phyloP scores from a whole-genome alignment of 2,329 filamentous ascomycete species.

The Fusarium begoniae region DNA sequence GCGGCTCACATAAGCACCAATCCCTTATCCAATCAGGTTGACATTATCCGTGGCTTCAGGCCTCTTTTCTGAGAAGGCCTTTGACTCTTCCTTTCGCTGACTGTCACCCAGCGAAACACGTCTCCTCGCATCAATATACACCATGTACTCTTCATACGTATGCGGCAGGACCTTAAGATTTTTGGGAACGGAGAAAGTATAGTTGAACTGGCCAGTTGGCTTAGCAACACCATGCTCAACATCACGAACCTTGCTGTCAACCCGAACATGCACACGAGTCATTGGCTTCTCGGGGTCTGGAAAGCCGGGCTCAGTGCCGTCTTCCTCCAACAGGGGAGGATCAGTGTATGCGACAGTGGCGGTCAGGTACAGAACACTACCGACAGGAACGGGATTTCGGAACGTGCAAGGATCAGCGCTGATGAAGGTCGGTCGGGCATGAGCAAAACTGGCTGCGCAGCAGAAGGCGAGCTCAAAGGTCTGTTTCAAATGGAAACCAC shows the following conservation, averaged over 20 bases:
- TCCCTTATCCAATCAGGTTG: slow-evolving; percentile 30
- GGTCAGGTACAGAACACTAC: slow-evolving; percentile 43
- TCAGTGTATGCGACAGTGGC: slow-evolving; percentile 45
- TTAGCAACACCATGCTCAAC: slow-evolving; percentile 45
- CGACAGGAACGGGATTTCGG: slow-evolving; percentile 44
- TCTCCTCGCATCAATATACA: slow-evolving; percentile 44
- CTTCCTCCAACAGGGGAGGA: slow-evolving; percentile 43
- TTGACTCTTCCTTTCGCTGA: slow-evolving; percentile 29
- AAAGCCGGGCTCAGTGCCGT: slow-evolving; percentile 38
- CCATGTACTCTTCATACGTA: slow-evolving; percentile 46
- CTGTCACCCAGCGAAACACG: slow-evolving; percentile 39
- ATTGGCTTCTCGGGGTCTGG: slow-evolving; percentile 35
- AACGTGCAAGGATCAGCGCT: slow-evolving; percentile 45
- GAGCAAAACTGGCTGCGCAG: slow-evolving; percentile 45
- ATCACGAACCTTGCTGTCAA: slow-evolving; percentile 45
- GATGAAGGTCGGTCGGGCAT: slow-evolving; percentile 45
- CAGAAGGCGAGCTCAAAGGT: slow-evolving; percentile 46
- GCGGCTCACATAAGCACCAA: not conserved
- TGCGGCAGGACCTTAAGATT: slow-evolving; percentile 42
- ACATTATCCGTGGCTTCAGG: not conserved
- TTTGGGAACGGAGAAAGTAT: slow-evolving; percentile 45
- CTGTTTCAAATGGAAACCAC: slow-evolving; percentile 45
- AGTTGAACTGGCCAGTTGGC: slow-evolving; percentile 45
- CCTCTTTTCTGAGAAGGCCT: not conserved
- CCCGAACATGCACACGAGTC: slow-evolving; percentile 44